Percentiles rank a stretch among this genome's conserved stretches.
Evolutionary conservation across 352 stramenopile genomes (phyloP).

Genomic region (Globisporangium solare): DNA sequence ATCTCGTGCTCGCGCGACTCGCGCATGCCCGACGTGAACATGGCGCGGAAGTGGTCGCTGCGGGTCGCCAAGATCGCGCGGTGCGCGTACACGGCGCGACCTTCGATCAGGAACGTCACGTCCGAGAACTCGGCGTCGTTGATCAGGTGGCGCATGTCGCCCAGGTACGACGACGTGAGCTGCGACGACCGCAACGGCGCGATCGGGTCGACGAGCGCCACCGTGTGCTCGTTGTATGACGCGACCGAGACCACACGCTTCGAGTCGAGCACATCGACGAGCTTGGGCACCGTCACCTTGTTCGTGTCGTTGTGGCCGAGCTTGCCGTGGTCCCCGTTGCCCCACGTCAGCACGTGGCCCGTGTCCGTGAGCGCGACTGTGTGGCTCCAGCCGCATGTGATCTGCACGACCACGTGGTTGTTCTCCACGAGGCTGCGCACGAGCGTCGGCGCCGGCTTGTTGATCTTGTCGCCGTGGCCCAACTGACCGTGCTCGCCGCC

Average conservation of each 20-base stretch:
- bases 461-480: slow-evolving; percentile 96
- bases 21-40: slow-evolving; percentile 95
- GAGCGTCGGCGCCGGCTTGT: slow-evolving; percentile 91
- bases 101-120: slow-evolving; percentile 86
- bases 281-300: slow-evolving; percentile 93
- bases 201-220: slow-evolving; percentile 86
- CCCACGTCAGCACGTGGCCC: slow-evolving; percentile 93
- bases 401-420: slow-evolving; percentile 84
- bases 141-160: slow-evolving; percentile 91
- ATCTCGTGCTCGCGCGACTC: slow-evolving; percentile 87
- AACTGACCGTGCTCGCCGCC: slow-evolving; percentile 92
- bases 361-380: slow-evolving; percentile 91
- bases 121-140: slow-evolving; percentile 89
- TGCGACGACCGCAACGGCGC: slow-evolving; percentile 71
- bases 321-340: slow-evolving; percentile 92
- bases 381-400: slow-evolving; percentile 96
- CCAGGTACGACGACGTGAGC: slow-evolving; percentile 80
- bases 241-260: slow-evolving; percentile 94
- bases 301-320: slow-evolving; percentile 92
- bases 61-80: slow-evolving; percentile 90
- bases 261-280: slow-evolving; percentile 88
- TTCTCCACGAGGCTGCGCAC: slow-evolving; percentile 85
- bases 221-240: slow-evolving; percentile 98
- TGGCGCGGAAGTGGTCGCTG: slow-evolving; percentile 93
- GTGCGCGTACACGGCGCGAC: slow-evolving; percentile 77